Base-by-base conservation (phyloP, 805 yeast species). In the Nematodospora valgi region DNA sequence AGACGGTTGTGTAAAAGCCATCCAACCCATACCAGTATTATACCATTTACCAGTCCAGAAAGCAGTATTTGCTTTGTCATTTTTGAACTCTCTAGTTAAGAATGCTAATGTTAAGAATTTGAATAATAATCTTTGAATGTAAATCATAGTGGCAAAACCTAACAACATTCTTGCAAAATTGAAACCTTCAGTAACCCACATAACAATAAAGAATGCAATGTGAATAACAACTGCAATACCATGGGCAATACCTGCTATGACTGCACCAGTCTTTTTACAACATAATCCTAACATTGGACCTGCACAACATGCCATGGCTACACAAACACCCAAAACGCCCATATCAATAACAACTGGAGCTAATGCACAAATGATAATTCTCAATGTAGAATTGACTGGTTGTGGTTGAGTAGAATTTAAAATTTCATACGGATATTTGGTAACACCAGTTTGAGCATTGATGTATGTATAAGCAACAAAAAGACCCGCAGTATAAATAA, bases 31-130 rank as follows among this genome's bases (percentile, higher is more conserved):
- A 56, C 95, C 93, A 41, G 86, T 73, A 40, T 95, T 93, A 62
- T 89, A 88, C 99, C 99, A 93, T 67, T 88, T 89, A 75, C 99
- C 99, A 39, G 96, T 86, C 99, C 99, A 93, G 94, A 95, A 93
- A 19, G 98, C 98, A 51, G 95, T 84, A 70, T 93, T 93, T 23
- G 98, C 73, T 57, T 82, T 86, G 66, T 91, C 97, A 52, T 85
- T 86, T 80, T 87, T 87, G 74, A 88, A 88, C 70, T 93, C 99
- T 72, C 98, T 81, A 35, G 97, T 86, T 57, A 94, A 72, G 63
- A 81, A 68, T 47, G 78, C 63, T 35, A 82, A 69, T 8, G 95
- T 86, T 72, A 93, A 71, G 51, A 82, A 59, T 72, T 88, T 88
- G 77, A 91, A 85, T 48, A 93, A 60, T 35, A 84, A 65, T 69